Conservation (phyloP, 2,329 filamentous ascomycete genomes). For the Aureobasidium subglaciale region DNA sequence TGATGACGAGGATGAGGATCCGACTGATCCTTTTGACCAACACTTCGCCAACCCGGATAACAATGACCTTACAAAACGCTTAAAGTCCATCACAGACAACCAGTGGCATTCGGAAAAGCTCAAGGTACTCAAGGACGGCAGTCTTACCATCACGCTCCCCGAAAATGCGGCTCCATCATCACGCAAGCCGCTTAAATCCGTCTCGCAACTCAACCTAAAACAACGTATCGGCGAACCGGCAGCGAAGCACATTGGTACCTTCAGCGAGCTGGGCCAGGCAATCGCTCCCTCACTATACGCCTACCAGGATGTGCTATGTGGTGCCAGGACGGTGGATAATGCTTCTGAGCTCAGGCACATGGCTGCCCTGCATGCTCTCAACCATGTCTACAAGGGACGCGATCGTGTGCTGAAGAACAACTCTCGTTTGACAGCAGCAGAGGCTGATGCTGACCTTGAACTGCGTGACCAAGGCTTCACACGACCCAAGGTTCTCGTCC, state of each 20-base stretch:
- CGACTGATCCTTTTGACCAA: slow-evolving; percentile 65
- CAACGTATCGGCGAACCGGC: slow-evolving; percentile 56
- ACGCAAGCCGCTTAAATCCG: slow-evolving; percentile 14
- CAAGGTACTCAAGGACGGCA: slow-evolving; percentile 8
- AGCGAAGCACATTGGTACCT: slow-evolving; percentile 46
- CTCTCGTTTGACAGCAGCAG: slow-evolving; percentile 61
- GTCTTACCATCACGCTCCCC: slow-evolving; percentile 20
- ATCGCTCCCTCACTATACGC: slow-evolving; percentile 69
- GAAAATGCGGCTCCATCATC: background rate
- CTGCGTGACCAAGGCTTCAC: slow-evolving; percentile 92
- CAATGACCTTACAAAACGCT: slow-evolving; percentile 46
- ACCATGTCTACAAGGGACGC: slow-evolving; percentile 89
- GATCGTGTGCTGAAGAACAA: slow-evolving; percentile 92
- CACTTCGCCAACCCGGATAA: slow-evolving; percentile 70
- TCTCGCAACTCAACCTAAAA: slow-evolving; percentile 55
- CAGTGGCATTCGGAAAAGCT: slow-evolving; percentile 38
- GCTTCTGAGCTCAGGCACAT: slow-evolving; percentile 62
- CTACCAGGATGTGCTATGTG: slow-evolving; percentile 75
- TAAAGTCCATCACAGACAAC: slow-evolving; percentile 41
- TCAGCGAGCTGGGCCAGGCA: slow-evolving; percentile 56
- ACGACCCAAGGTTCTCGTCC: slow-evolving; percentile 82
- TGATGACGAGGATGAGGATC: slow-evolving; percentile 22
- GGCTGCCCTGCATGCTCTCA: slow-evolving; percentile 74
- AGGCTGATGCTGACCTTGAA: slow-evolving; percentile 57
- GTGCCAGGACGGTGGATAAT: slow-evolving; percentile 62